Evolutionary conservation across 2,329 filamentous ascomycete genomes (phyloP).

Genomic region (Aspergillus sp.): DNA sequence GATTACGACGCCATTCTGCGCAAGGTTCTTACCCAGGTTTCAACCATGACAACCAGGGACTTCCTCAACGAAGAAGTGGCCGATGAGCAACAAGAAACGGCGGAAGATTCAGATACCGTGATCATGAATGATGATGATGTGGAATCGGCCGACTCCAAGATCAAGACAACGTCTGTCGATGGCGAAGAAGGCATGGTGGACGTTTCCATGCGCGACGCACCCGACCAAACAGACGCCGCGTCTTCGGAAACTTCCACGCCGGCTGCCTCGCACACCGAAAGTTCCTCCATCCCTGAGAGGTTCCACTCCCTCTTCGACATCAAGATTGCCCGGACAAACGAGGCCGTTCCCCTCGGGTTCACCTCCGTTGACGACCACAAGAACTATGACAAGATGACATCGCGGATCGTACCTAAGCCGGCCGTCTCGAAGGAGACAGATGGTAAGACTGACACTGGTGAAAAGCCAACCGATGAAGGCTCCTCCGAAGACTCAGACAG

Average conservation of each 20-base stretch:
- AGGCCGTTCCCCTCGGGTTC: slow-evolving; percentile 70
- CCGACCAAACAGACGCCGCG: slow-evolving; percentile 30
- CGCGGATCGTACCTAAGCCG: slow-evolving; percentile 41
- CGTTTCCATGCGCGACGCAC: slow-evolving; percentile 74
- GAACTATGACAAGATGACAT: slow-evolving; percentile 55
- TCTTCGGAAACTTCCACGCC: slow-evolving; percentile 16
- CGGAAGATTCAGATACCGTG: slow-evolving; percentile 67
- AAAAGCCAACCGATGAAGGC: slow-evolving; percentile 12
- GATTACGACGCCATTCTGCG: slow-evolving; percentile 71
- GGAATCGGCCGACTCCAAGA: slow-evolving; percentile 66
- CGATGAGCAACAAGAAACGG: slow-evolving; percentile 52
- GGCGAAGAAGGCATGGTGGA: slow-evolving; percentile 91
- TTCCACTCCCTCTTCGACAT: slow-evolving; percentile 76
- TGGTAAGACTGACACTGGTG: not conserved
- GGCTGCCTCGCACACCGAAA: slow-evolving; percentile 38
- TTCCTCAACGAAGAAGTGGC: slow-evolving; percentile 57
- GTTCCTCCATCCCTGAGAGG: slow-evolving; percentile 62
- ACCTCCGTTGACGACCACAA: slow-evolving; percentile 60
- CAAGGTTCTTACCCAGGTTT: slow-evolving; percentile 75
- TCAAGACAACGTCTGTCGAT: slow-evolving; percentile 76
- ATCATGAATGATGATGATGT: slow-evolving; percentile 62
- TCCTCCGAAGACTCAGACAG: slow-evolving; percentile 20
- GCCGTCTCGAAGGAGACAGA: not conserved
- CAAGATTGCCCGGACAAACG: slow-evolving; percentile 61
- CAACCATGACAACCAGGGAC: slow-evolving; percentile 71